These are phyloP conservation scores for Cucurbitaria berberidis DNA, from an alignment of 2,329 filamentous ascomycete genomes.

Conservation along the genomic window DNA sequence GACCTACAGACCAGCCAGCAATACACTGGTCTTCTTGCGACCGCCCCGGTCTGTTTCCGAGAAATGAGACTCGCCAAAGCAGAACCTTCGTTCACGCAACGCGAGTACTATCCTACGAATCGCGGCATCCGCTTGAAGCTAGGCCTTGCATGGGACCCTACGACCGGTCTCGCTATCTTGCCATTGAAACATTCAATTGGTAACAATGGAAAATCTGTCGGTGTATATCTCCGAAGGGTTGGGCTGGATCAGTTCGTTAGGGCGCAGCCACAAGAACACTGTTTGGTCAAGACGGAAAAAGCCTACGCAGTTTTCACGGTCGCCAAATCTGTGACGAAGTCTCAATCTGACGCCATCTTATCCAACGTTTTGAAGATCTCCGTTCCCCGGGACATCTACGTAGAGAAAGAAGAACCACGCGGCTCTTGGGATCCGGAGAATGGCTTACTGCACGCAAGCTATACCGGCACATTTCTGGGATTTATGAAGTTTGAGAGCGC, in stretches of 20 bases:
- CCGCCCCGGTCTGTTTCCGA: slow-evolving; percentile 2
- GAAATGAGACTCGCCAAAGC: slow-evolving; percentile 5
- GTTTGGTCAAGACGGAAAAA: background rate
- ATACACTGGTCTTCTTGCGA: slow-evolving; percentile 7
- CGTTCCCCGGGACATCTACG: no score
- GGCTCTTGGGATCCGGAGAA: slow-evolving; percentile 3
- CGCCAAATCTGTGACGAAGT: background rate
- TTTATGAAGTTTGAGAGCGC: background rate
- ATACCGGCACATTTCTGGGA: slow-evolving; percentile 5
- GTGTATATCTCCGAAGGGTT: slow-evolving; percentile 6
- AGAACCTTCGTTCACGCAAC: slow-evolving; percentile 2
- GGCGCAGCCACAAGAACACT: slow-evolving; percentile 3
- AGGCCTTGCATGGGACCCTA: background rate
- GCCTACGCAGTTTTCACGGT: slow-evolving; percentile 6
- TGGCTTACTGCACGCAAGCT: slow-evolving; percentile 3
- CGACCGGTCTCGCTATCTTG: no score
- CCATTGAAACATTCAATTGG: no score
- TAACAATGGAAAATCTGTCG: no score
- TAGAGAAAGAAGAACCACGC: slow-evolving; percentile 3
- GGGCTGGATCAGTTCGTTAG: slow-evolving; percentile 7
- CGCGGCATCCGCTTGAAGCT: no score
- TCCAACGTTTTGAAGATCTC: no score
- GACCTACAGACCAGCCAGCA: slow-evolving; percentile 2
- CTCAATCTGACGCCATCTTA: slow-evolving; percentile 2
- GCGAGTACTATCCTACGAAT: no score